Percentiles rank a stretch among this genome's conserved stretches.
These are phyloP conservation scores for Lomentospora prolificans DNA, from an alignment of 2,329 filamentous ascomycete genomes.

Conservation along the genomic window DNA sequence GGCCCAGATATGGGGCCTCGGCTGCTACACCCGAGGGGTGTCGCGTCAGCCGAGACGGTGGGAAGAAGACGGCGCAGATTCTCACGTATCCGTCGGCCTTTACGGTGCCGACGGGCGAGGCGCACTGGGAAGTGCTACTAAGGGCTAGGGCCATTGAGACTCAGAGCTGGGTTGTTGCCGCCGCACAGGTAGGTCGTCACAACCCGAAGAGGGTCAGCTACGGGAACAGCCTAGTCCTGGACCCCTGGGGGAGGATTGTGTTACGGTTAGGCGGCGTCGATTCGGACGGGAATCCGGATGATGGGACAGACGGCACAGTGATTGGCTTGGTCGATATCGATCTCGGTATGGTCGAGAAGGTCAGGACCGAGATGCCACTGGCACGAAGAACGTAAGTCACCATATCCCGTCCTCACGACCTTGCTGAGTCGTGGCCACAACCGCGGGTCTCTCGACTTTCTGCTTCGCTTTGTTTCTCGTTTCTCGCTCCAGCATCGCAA, in stretches of 20 bases:
- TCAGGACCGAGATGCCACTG: constrained; percentile 43
- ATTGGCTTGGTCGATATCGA: constrained; percentile 48
- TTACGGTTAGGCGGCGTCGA: constrained; percentile 46
- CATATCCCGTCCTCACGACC: neutral
- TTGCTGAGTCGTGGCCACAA: neutral
- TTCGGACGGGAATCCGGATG: constrained; percentile 25
- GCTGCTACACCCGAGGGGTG: constrained; percentile 21
- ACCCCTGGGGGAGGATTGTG: constrained; percentile 78
- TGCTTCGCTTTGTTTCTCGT: neutral
- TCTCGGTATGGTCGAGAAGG: constrained; percentile 31
- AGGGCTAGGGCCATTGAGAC: constrained; percentile 79
- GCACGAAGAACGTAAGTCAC: constrained; percentile 39
- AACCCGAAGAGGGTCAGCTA: constrained; percentile 73
- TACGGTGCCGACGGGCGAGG: constrained; percentile 71
- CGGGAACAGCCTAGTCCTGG: constrained; percentile 75
- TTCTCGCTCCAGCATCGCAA: too few species aligned
- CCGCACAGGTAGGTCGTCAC: constrained; percentile 62
- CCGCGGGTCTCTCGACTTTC: neutral
- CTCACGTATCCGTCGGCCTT: constrained; percentile 86
- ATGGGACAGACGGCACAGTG: constrained; percentile 30
- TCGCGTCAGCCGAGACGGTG: too few species aligned
- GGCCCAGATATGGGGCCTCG: constrained; percentile 21
- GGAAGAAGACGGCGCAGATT: constrained; percentile 54
- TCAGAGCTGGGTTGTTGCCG: constrained; percentile 77
- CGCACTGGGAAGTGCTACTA: constrained; percentile 77